Percentiles rank a stretch among this genome's conserved stretches.
These are phyloP conservation scores for Brassica cretica DNA, from an alignment of 345 rosid genomes.

Conservation along the genomic window DNA sequence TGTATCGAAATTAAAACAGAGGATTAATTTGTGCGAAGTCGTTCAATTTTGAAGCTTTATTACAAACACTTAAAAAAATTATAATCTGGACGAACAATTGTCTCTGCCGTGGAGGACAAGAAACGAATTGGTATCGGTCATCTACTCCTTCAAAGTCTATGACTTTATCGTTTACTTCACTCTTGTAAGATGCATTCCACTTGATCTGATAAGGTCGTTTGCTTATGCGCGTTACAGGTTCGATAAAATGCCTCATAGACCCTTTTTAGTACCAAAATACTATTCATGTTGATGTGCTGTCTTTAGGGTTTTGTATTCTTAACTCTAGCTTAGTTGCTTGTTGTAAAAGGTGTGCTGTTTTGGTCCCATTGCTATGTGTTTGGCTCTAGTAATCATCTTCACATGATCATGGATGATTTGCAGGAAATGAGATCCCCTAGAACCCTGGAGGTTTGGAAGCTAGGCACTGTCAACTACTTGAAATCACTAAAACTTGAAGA, in stretches of 20 bases:
- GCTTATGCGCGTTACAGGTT: constrained; percentile 14
- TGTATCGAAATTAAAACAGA: too few relatives aligned
- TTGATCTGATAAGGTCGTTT: constrained; percentile 42
- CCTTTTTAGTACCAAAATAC: not conserved
- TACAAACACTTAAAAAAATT: too few relatives aligned
- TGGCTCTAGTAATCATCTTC: not conserved
- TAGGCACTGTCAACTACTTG: constrained; percentile 71
- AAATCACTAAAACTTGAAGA: constrained; percentile 84
- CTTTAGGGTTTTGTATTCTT: not conserved
- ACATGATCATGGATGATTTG: not conserved
- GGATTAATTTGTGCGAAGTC: too few relatives aligned
- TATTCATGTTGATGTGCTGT: not conserved
- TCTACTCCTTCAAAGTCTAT: too few relatives aligned
- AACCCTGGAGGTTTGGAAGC: constrained; percentile 68
- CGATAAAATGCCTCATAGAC: constrained; percentile 36
- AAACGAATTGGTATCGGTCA: too few relatives aligned
- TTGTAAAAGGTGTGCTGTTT: not conserved
- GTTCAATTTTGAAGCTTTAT: too few relatives aligned
- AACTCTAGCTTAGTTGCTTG: not conserved
- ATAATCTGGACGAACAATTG: too few relatives aligned
- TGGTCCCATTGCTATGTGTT: constrained; percentile 2
- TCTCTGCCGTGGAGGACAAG: too few relatives aligned
- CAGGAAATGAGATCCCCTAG: constrained; percentile 63
- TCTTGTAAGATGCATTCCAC: too few relatives aligned
- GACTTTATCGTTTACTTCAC: too few relatives aligned